phyloP scores from a whole-genome alignment of 805 yeast species.

The Ogataea zsoltii region DNA sequence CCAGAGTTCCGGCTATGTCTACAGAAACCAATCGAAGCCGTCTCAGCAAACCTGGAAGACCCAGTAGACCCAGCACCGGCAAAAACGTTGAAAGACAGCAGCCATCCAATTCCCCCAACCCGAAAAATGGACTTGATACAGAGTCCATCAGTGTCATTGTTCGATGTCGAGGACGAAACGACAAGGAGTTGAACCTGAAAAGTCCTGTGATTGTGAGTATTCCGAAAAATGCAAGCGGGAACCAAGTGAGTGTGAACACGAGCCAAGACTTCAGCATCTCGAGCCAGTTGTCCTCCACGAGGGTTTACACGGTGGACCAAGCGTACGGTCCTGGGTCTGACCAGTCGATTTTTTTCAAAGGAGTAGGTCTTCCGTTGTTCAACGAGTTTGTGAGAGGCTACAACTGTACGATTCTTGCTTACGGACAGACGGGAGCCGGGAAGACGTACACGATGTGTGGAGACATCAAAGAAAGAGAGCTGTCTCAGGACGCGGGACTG shows the following conservation, averaged over 20 bases:
- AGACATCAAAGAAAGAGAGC: constrained; percentile 29
- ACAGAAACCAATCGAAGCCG: constrained; percentile 2
- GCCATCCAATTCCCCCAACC: no score
- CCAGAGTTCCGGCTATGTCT: no score
- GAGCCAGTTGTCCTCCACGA: constrained; percentile 27
- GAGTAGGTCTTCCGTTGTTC: constrained; percentile 49
- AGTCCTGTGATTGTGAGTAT: constrained; percentile 50
- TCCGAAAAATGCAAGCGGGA: constrained; percentile 36
- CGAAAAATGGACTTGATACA: constrained; percentile 12
- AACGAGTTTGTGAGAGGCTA: constrained; percentile 51
- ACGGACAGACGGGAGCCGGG: constrained; percentile 65
- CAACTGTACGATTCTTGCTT: constrained; percentile 57
- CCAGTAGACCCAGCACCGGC: no score
- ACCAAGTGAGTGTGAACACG: constrained; percentile 27
- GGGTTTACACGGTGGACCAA: constrained; percentile 53
- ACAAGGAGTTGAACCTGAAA: constrained; percentile 43
- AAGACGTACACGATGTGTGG: constrained; percentile 66
- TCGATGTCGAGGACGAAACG: constrained; percentile 53
- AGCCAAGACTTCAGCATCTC: constrained; percentile 28
- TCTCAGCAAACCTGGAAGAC: not conserved
- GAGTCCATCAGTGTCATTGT: constrained; percentile 52
- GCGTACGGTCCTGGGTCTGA: constrained; percentile 56
- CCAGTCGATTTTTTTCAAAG: constrained; percentile 45
- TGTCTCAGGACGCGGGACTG: constrained; percentile 43
- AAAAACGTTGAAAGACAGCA: no score